These are phyloP conservation scores for Mrakia frigida DNA, from an alignment of 768 basidiomycete species.

Conservation along the genomic window DNA sequence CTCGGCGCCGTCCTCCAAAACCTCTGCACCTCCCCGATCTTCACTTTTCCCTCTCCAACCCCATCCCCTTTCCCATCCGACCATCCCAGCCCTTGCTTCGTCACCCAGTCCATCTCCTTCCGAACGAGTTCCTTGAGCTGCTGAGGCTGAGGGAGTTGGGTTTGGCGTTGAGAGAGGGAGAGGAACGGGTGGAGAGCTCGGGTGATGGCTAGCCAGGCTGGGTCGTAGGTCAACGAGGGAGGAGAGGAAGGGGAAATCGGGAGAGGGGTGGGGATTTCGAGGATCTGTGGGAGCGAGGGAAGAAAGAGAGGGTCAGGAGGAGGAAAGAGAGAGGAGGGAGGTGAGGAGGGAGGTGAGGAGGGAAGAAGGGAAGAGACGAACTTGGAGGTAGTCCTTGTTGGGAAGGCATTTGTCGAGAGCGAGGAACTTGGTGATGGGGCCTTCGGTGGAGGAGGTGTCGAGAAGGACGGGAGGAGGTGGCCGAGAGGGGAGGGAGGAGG, in stretches of 20 bases:
- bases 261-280: conserved; percentile 34
- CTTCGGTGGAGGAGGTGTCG: conserved; percentile 29
- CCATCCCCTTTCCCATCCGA: conserved; percentile 35
- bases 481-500: conserved; percentile 8
- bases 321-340: not conserved
- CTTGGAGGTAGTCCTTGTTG: conserved; percentile 73
- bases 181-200: conserved; percentile 79
- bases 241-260: conserved; percentile 29
- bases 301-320: not conserved
- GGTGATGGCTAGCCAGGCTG: conserved; percentile 89
- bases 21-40: conserved; percentile 57
- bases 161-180: conserved; percentile 53
- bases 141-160: conserved; percentile 57
- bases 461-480: conserved; percentile 16
- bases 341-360: too few species aligned
- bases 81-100: conserved; percentile 32
- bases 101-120: conserved; percentile 64
- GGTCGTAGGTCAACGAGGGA: conserved; percentile 61
- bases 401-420: conserved; percentile 84
- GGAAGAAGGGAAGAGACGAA: conserved; percentile 39
- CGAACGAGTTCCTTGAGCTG: conserved; percentile 55
- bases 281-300: conserved; percentile 31
- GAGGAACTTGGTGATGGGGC: conserved; percentile 64
- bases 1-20: conserved; percentile 58
- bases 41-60: conserved; percentile 41